phyloP scores from a whole-genome alignment of 2,329 filamentous ascomycete species.

The Claviceps sp. region DNA sequence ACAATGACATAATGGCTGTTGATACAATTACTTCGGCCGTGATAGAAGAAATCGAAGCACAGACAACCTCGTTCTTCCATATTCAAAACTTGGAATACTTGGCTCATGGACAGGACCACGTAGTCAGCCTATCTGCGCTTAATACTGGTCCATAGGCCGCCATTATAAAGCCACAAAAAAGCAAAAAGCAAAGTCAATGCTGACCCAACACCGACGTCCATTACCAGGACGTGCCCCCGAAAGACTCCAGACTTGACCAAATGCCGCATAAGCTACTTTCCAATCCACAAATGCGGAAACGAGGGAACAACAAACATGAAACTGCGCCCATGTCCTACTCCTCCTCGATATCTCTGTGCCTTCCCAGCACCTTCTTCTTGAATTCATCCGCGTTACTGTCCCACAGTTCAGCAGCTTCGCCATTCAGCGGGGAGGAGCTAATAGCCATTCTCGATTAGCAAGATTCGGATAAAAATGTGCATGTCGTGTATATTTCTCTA shows the following conservation, averaged over 20 bases:
- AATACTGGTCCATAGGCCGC: slow-evolving; percentile 8
- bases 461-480: not conserved
- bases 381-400: slow-evolving; percentile 79
- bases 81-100: not conserved
- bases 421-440: slow-evolving; percentile 87
- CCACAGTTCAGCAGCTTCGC: slow-evolving; percentile 92
- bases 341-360: slow-evolving; percentile 52
- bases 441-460: not conserved
- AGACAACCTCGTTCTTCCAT: not conserved
- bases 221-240: slow-evolving; percentile 18
- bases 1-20: not conserved
- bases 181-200: slow-evolving; percentile 9
- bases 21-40: not conserved
- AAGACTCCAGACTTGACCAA: slow-evolving; percentile 24
- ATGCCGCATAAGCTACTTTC: slow-evolving; percentile 11
- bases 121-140: not conserved
- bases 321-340: slow-evolving; percentile 26
- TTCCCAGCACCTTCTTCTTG: slow-evolving; percentile 57
- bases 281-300: slow-evolving; percentile 3
- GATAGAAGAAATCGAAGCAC: not conserved
- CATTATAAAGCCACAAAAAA: not conserved
- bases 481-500: not conserved
- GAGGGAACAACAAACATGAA: not conserved
- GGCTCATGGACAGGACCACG: not conserved
- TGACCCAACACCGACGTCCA: slow-evolving; percentile 17